Evolutionary conservation across 2,329 filamentous ascomycete species (phyloP).

Genomic region (Trichoderma sp.): DNA sequence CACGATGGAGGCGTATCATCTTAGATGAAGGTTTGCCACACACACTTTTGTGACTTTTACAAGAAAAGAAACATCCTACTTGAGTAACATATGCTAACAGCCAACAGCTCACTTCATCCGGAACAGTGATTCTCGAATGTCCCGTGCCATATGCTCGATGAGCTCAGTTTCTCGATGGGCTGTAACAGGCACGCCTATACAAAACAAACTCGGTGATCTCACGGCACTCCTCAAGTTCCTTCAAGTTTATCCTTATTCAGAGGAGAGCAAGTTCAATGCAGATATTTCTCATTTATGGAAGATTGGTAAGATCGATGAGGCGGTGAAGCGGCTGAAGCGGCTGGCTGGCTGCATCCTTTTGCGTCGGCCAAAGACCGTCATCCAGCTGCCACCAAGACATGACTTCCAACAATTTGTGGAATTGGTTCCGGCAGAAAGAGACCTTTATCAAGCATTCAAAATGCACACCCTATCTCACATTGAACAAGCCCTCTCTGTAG

Average conservation of each 20-base stretch:
- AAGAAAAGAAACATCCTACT: too few relatives aligned
- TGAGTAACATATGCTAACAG: not conserved
- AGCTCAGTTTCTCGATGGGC: conserved; percentile 40
- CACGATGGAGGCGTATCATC: conserved; percentile 32
- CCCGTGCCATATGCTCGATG: conserved; percentile 37
- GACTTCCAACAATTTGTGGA: conserved; percentile 36
- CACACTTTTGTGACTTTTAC: not conserved
- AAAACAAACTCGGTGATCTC: conserved; percentile 43
- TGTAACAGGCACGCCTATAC: conserved; percentile 47
- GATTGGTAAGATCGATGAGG: conserved; percentile 33
- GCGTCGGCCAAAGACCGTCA: conserved; percentile 37
- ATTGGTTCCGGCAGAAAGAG: conserved; percentile 35
- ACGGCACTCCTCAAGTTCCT: conserved; percentile 42
- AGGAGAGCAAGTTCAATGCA: conserved; percentile 36
- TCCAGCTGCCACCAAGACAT: conserved; percentile 37
- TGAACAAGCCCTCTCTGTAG: conserved; percentile 32
- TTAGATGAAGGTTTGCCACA: conserved; percentile 20
- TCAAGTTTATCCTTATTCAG: conserved; percentile 38
- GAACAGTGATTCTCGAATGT: conserved; percentile 33
- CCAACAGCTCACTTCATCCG: conserved; percentile 41
- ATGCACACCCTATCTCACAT: conserved; percentile 30
- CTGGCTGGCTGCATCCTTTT: conserved; percentile 39
- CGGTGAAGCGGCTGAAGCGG: conserved; percentile 38
- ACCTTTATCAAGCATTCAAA: conserved; percentile 34
- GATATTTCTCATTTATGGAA: conserved; percentile 42